Evolutionary conservation across 345 rosid species (phyloP).

Genomic region (Litchi chinensis): DNA sequence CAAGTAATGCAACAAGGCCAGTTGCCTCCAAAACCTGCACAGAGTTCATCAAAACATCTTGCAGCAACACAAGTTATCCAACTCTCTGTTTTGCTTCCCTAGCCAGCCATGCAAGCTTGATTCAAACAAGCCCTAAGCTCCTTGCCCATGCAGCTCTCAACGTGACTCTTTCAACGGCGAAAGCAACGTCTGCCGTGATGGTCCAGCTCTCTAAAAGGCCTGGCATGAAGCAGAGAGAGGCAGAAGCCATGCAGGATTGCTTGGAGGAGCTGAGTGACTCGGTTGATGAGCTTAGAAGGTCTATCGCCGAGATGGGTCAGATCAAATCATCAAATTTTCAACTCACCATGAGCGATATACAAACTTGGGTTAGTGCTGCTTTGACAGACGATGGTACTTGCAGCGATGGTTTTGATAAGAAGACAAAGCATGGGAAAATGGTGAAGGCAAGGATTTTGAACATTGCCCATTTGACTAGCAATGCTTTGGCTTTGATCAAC

Average conservation of each 20-base stretch:
- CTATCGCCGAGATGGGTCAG: slow-evolving; percentile 56
- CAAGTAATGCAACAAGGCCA: slow-evolving; percentile 28
- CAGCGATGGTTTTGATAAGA: slow-evolving; percentile 61
- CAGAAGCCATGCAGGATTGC: slow-evolving; percentile 64
- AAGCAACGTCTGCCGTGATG: slow-evolving; percentile 46
- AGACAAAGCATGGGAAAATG: slow-evolving; percentile 40
- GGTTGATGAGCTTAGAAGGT: slow-evolving; percentile 55
- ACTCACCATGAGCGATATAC: slow-evolving; percentile 49
- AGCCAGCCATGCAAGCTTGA: slow-evolving; percentile 47
- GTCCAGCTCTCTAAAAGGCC: slow-evolving; percentile 41
- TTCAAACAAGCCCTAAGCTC: slow-evolving; percentile 69
- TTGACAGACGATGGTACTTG: slow-evolving; percentile 74
- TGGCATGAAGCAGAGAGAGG: slow-evolving; percentile 52
- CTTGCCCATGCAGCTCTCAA: slow-evolving; percentile 68
- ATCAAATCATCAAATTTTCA: slow-evolving; percentile 34
- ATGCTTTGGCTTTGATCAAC: slow-evolving; percentile 76
- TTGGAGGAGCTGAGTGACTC: slow-evolving; percentile 61
- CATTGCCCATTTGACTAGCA: slow-evolving; percentile 70
- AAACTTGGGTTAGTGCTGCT: slow-evolving; percentile 89
- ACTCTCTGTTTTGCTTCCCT: slow-evolving; percentile 65
- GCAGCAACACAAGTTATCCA: slow-evolving; percentile 64
- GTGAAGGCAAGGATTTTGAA: slow-evolving; percentile 47
- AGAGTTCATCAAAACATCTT: slow-evolving; percentile 62
- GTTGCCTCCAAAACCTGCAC: slow-evolving; percentile 26
- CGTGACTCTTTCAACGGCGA: slow-evolving; percentile 52